A percentile compares a stretch with the other conserved stretches of the same genome.
phyloP scores from a whole-genome alignment of 306 rosid genomes.

The Malus fusca region DNA sequence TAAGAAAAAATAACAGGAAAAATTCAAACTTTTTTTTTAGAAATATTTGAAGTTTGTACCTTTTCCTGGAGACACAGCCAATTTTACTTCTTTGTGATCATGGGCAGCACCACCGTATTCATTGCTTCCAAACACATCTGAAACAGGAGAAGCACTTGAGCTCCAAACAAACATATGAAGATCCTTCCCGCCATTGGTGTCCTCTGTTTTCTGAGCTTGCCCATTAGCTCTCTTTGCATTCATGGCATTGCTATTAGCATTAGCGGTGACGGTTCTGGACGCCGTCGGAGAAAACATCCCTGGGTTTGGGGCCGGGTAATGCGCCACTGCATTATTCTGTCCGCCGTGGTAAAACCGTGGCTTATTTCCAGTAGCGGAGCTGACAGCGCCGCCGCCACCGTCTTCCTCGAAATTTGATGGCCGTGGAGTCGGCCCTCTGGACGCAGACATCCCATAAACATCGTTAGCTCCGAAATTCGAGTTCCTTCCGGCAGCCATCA shows the following conservation, averaged over 20 bases:
- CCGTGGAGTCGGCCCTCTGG: conserved; percentile 77
- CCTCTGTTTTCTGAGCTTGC: conserved; percentile 34
- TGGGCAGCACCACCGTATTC: conserved; percentile 41
- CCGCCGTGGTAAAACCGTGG: conserved; percentile 41
- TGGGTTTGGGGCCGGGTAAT: conserved; percentile 76
- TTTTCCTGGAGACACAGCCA: conserved; percentile 62
- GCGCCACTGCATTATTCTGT: conserved; percentile 19
- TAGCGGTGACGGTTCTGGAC: conserved; percentile 28
- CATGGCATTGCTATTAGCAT: conserved; percentile 20
- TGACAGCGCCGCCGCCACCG: conserved; percentile 10
- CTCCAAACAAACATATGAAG: conserved; percentile 95
- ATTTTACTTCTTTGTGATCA: conserved; percentile 58
- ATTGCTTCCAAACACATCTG: conserved; percentile 70
- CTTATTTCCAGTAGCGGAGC: conserved; percentile 15
- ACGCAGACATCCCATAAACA: conserved; percentile 57
- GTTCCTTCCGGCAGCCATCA: conserved; percentile 71
- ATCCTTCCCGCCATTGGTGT: conserved; percentile 47
- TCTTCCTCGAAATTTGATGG: conserved; percentile 69
- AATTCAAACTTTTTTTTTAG: too few relatives aligned
- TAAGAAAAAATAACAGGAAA: neutral
- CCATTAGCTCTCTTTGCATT: conserved; percentile 53
- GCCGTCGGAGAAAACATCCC: conserved; percentile 69
- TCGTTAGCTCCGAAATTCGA: conserved; percentile 62
- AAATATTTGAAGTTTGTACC: conserved; percentile 21
- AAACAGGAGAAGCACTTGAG: conserved; percentile 72